Percentiles rank a stretch among this genome's conserved stretches.
Evolutionary conservation across 306 rosid species (phyloP).

Genomic region (Trifolium pratense): DNA sequence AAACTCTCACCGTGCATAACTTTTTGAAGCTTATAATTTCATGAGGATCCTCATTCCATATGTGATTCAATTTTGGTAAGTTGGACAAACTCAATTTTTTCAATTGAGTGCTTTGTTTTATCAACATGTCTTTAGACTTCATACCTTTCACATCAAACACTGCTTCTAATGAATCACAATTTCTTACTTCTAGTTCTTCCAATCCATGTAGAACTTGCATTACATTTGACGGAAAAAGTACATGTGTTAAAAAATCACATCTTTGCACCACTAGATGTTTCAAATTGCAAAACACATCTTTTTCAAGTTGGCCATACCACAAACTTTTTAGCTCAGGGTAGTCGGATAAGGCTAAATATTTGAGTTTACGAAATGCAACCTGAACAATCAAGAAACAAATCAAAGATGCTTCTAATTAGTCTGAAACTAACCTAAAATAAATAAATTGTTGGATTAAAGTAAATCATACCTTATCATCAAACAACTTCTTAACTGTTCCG

Average conservation of each 20-base stretch:
- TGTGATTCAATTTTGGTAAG: too few relatives aligned
- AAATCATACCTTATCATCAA: not conserved
- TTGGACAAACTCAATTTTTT: too few relatives aligned
- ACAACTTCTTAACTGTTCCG: not conserved
- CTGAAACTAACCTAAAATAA: too few relatives aligned
- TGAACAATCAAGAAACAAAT: too few relatives aligned
- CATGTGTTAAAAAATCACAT: constrained; percentile 14
- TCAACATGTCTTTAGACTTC: not conserved
- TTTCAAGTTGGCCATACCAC: not conserved
- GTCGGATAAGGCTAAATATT: not conserved
- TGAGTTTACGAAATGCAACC: not conserved
- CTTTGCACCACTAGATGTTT: not conserved
- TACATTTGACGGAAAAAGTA: constrained; percentile 21
- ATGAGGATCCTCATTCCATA: too few relatives aligned
- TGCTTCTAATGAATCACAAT: constrained; percentile 31
- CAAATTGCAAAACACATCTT: constrained; percentile 2
- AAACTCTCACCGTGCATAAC: not conserved
- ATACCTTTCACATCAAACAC: constrained; percentile 11
- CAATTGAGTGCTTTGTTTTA: too few relatives aligned
- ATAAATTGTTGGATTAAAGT: too few relatives aligned
- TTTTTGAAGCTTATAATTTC: not conserved
- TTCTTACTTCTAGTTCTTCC: constrained; percentile 8
- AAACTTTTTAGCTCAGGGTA: not conserved
- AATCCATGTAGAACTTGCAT: not conserved
- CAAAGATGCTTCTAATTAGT: too few relatives aligned